Base-by-base conservation (phyloP, 352 stramenopile species). In the Thalassiosira mediterranea region DNA sequence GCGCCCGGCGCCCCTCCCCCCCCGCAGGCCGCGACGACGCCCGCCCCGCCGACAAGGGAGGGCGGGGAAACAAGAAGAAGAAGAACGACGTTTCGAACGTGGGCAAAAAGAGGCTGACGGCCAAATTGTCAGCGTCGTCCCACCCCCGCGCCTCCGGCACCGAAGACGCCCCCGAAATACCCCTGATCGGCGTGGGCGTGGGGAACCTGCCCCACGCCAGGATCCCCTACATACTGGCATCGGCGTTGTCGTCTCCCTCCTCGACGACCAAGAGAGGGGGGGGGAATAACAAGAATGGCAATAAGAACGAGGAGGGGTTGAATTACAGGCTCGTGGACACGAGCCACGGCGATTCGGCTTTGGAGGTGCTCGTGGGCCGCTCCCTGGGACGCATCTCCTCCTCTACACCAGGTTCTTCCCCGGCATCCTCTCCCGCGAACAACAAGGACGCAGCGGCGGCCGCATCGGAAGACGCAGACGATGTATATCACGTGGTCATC, bases 171-270 rank as follows among this genome's bases (percentile, higher is more conserved):
- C 28, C 38, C 17, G 0, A 37, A 58, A 64, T 81, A 17, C 87
- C 87, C 8, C 40, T 91, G 15, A 67, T 91, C 29, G 87, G 87
- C 19, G 21, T 90, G 0, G 87, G 87, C 8, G 81, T 91, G 4
- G 87, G 87, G 15, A 93, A 93, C 70, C 56, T 90, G 42, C 38
- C 63, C 13, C 69, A 73, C n/a, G 46, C 88, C 28, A 53, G 37
- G 29, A 65, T 83, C 3, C 68, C 62, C 0, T 60, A 49, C 29
- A 42, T 80, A 17, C 44, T 83, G 0, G 64, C 46, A 32, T 58
- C 34, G 15, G 74, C 57, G 13, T 31, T 79, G 40, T 65, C 17
- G 15, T 46, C 51, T 8, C 21, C 52, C 8, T 48, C 40, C 23
- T 56, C 11, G 21, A 21, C 17, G 32, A 70, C 49, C n/a, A 49